Evolutionary conservation across 2,329 filamentous ascomycete genomes (phyloP), one percentile per base, ranked within the genome.

Genomic region (Aspergillus spinulosporus): DNA sequence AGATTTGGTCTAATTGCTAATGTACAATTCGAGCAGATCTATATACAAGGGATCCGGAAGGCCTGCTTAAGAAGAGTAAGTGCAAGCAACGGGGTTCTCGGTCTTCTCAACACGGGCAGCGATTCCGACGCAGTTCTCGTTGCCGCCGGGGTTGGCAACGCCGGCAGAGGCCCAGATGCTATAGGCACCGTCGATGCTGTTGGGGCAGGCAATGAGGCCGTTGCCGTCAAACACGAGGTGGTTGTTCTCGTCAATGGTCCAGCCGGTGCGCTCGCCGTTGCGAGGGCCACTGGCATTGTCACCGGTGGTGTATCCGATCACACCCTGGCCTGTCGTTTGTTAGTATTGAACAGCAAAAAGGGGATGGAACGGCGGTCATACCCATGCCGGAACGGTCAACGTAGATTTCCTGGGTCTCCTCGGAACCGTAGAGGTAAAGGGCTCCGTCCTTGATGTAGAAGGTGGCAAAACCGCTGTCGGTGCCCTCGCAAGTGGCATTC

Each of bases 311-410:
- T 83, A 86, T 42, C 78, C 76, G 42, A 85, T 64, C 21, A 74
- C 70, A 49, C 84, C 84, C 62, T 82, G 80, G 61, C 81, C 79
- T 81, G 31, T 54, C 14, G 34, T 3, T 28, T 9, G 52, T 63
- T 55, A 62, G 56, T n/a, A 44, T 32, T 11, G 11, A 14, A 3
- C 0, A 5, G n/a, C 4, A 21, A 8, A 39, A n/a, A 21, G 26
- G 46, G 4, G 6, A 44, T 34, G 39, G n/a, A 2, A 21, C 37
- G 11, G 11, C 11, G 43, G 8, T 64, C 77, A 42, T 78, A 78
- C 81, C 83, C 82, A 84, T 84, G 64, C 82, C 83, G 45, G 80
- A 83, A 44, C 80, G 78, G 68, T 86, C 83, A 40, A 79, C 78
- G 60, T 66, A 85, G 50, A 82, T 57, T 63, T 79, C 70, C 73